These are phyloP conservation scores for Boletus smithii DNA, from an alignment of 1,284 basidiomycete genomes.

Conservation along the genomic window DNA sequence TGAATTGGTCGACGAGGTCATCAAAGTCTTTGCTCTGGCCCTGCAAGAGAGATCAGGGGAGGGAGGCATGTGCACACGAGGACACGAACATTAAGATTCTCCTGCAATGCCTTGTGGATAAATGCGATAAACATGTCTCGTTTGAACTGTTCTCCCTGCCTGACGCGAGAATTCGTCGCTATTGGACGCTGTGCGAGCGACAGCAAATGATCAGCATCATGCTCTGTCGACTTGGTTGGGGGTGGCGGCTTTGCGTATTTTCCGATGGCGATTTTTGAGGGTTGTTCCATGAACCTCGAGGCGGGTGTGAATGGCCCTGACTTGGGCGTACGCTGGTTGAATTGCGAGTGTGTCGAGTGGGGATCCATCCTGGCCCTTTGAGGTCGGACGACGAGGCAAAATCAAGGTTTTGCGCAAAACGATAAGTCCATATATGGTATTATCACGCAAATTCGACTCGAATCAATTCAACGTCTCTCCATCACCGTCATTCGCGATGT, in stretches of 20 bases:
- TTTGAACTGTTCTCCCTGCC: constrained; percentile 67
- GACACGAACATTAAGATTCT: constrained; percentile 61
- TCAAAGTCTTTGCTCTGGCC: constrained; percentile 65
- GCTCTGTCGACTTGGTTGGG: constrained; percentile 33
- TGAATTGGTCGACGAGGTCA: constrained; percentile 71
- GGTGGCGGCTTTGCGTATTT: constrained; percentile 42
- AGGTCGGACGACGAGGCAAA: neutral
- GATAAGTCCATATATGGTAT: constrained; percentile 18
- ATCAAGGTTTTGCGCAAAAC: neutral
- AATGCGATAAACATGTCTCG: constrained; percentile 85
- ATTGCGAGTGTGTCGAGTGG: constrained; percentile 69
- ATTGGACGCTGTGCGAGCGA: constrained; percentile 55
- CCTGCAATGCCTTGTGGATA: constrained; percentile 76
- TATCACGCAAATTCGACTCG: no score
- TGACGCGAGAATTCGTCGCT: constrained; percentile 73
- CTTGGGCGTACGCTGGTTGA: constrained; percentile 66
- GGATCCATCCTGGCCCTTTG: constrained; percentile 54
- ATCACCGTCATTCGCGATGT: constrained; percentile 16
- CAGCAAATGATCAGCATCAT: constrained; percentile 24
- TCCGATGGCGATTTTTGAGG: constrained; percentile 42
- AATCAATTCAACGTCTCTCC: neutral
- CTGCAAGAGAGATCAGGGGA: constrained; percentile 37
- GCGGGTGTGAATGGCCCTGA: constrained; percentile 51
- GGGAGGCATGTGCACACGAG: constrained; percentile 15
- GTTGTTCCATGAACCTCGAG: constrained; percentile 46